Base-by-base conservation (phyloP, 202 grass and related monocot genomes). In the Miscanthus sacchariflorus region DNA sequence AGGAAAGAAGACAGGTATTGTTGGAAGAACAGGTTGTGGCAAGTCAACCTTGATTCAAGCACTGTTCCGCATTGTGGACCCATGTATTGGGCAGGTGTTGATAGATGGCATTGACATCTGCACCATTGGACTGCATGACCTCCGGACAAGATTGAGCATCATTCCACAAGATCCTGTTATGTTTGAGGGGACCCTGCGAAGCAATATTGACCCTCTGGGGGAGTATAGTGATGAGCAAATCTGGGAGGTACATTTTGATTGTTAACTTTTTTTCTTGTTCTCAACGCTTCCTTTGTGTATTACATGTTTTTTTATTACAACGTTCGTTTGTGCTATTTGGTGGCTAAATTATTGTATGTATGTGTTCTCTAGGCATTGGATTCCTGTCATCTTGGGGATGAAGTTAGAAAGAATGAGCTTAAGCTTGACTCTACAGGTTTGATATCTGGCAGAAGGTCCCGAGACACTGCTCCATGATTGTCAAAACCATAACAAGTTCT, bases 131-230 rank as follows among this genome's bases (percentile, higher is more conserved):
- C 81, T 98, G 66, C 95, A 98, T 89, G 95, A 98, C 10, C 84
- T 98, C 17, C 83, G 93, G 49, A 92, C 88, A 9, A 93, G 90
- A 91, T 73, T 95, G 80, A 88, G 95, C 83, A 98, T 98, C 77
- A 95, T 93, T 76, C 91, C 90, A 2, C 95, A 98, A 88, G 93
- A 98, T 80, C 88, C 95, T 76, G 93, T 90, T 5, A 95, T 98
- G 91, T 98, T 98, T 54, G 77, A 93, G 85, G 95, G 95, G 64
- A 98, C 95, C 44, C 43, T 98, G 15, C 83, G 95, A 59, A 93
- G 64, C 68, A 98, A 98, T 58, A 89, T 95, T 66, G 95, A 98
- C 18, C 93, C 93, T 19, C 84, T 93, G 17, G 74, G 85, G n/a
- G 95, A 98, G 50, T 91, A 92, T 24, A 93, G 70, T 5, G 93